These are phyloP conservation scores for Lathyrus sativus DNA, from an alignment of 306 rosid genomes.

Conservation along the genomic window DNA sequence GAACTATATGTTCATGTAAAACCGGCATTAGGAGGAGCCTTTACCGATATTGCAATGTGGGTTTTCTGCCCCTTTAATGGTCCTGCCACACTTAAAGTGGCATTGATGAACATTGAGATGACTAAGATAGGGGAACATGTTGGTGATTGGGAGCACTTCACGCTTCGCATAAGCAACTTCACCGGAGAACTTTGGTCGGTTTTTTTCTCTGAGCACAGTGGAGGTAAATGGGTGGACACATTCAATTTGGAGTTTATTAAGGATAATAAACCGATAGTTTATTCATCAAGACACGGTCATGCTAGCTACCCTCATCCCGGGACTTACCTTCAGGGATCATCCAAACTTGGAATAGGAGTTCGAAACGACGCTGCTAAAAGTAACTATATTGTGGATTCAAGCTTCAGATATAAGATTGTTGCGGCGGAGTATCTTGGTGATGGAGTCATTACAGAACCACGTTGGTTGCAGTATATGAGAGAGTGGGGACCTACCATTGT, in stretches of 20 bases:
- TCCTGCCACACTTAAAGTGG: constrained; percentile 72
- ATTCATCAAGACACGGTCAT: constrained; percentile 88
- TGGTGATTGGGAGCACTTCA: constrained; percentile 97
- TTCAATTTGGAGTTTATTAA: constrained; percentile 67
- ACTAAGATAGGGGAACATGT: constrained; percentile 84
- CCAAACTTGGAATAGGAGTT: constrained; percentile 74
- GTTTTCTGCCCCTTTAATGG: constrained; percentile 95
- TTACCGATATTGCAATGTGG: constrained; percentile 93
- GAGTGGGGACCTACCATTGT: constrained; percentile 93
- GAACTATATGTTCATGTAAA: constrained; percentile 82
- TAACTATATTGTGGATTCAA: constrained; percentile 67
- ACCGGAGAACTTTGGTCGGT: constrained; percentile 81
- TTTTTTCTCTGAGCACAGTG: constrained; percentile 89
- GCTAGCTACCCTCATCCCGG: constrained; percentile 91
- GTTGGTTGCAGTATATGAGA: constrained; percentile 94
- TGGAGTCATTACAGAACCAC: constrained; percentile 71
- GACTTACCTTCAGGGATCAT: constrained; percentile 77
- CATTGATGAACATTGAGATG: constrained; percentile 63
- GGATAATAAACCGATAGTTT: constrained; percentile 73
- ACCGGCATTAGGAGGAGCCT: constrained; percentile 88
- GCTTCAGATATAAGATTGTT: constrained; percentile 62
- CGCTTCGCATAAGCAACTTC: constrained; percentile 88
- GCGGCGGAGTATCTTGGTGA: constrained; percentile 89
- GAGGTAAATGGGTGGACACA: constrained; percentile 82
- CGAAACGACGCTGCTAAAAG: constrained; percentile 80